Conservation (phyloP, 106 monocot species). For the Vanilla planifolia region DNA sequence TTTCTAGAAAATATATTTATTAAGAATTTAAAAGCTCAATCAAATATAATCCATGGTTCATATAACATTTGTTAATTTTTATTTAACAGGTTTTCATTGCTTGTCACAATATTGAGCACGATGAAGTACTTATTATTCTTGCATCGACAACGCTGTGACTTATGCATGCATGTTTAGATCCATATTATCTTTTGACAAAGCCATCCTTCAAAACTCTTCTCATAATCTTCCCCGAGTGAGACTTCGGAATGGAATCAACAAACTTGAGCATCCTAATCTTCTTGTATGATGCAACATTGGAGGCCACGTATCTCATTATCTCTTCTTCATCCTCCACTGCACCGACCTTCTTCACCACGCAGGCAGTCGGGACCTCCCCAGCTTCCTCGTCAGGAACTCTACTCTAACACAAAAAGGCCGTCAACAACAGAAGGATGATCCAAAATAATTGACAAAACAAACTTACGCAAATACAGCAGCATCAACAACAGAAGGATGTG, state of each 20-base stretch:
- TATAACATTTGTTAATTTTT: too few species aligned
- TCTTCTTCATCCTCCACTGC: slow-evolving; percentile 61
- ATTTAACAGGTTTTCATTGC: too few species aligned
- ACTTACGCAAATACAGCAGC: slow-evolving; percentile 75
- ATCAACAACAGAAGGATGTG: slow-evolving; percentile 76
- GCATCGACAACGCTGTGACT: too few species aligned
- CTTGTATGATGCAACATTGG: slow-evolving; percentile 85
- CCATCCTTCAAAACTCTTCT: slow-evolving; percentile 61
- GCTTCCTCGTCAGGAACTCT: slow-evolving; percentile 66
- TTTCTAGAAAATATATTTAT: too few species aligned
- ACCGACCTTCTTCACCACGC: slow-evolving; percentile 43
- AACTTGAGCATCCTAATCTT: slow-evolving; percentile 51
- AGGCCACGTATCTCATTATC: slow-evolving; percentile 50
- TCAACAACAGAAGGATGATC: not conserved
- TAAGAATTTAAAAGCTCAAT: too few species aligned
- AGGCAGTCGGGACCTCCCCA: slow-evolving; percentile 81
- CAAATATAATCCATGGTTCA: too few species aligned
- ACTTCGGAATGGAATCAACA: slow-evolving; percentile 74
- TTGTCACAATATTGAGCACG: too few species aligned
- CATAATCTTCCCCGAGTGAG: slow-evolving; percentile 80
- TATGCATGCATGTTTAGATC: too few species aligned
- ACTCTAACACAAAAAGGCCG: not conserved
- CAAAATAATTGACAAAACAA: too few species aligned
- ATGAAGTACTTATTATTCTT: too few species aligned
- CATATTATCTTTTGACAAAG: slow-evolving; percentile 7